Base-by-base conservation (phyloP, 2,329 filamentous ascomycete genomes). In the Monosporascus sp. region DNA sequence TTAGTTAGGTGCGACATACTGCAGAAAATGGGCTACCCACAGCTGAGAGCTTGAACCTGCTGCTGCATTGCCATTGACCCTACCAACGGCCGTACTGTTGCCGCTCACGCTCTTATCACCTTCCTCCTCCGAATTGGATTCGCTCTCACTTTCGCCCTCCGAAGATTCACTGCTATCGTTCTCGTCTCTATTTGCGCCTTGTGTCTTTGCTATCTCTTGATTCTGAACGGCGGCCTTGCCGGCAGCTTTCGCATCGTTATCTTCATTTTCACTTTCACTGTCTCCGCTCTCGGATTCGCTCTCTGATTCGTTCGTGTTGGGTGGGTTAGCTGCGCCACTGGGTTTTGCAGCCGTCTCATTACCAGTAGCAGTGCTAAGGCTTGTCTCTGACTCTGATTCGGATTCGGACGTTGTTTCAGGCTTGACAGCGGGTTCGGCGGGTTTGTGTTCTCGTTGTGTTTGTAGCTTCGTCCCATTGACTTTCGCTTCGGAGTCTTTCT, bases 231-330 rank as follows among this genome's bases (percentile, higher is more conserved):
- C 17, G 11, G 18, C 41, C 17, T 50, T 53, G 37, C 48, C 50
- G 15, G 35, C 39, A 24, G 36, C 44, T n/a, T 44, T 25, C 27
- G 66, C 65, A 18, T 73, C 65, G 20, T 70, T 69, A 20, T 69
- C 68, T 31, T 73, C 71, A 50, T 69, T 72, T 20, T 67, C 68
- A 41, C 60, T 67, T 11, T 65, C 65, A 48, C 63, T 68, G 25
- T 63, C 65, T 27, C 62, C 61, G 37, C 59, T 63, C 24, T 65
- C 56, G 51, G 46, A 48, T 45, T 56, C 50, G n/a, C 52, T 52
- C 25, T 65, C 56, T 50, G 46, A 48, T 46, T 56, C 48, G n/a
- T 52, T 52, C 15, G 56, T 48, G 41, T 48, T 54, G 45, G 17
- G 20, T 25, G 4, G 54, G 14, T 57, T 66, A 50, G 62, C 64